Evolutionary conservation across 495 filamentous ascomycete species (phyloP), one percentile per base, ranked within the genome.

Genomic region (Talaromyces liani): DNA sequence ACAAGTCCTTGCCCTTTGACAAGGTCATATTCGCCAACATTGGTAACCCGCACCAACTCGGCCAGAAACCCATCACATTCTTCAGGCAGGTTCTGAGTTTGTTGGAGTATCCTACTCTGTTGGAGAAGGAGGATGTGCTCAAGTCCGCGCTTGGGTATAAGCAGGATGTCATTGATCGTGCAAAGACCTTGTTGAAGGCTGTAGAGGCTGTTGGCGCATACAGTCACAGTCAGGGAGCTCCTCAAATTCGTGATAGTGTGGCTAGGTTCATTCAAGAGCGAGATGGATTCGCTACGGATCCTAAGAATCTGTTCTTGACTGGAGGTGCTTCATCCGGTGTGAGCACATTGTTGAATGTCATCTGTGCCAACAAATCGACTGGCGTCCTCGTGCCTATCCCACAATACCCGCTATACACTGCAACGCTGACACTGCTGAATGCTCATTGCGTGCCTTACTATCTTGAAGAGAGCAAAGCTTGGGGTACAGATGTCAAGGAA

Each of bases 51-150:
- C 94, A 98, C 72, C 95, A 98, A 77, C 87, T 98, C 62, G 94
- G 95, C 77, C 94, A 98, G 82, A 94, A 97, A 81, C 94, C 94
- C 67, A 92, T 98, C 70, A 98, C 93, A 67, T 98, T 96, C 83
- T 96, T 98, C 87, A 88, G 94, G 62, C 95, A 98, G 78, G 95
- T 98, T 10, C 82, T 96, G 70, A 97, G 92, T 80, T 76, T 98
- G 57, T 80, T 98, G 61, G 94, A 98, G 77, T 91, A 97, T 80
- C 94, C 94, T 3, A 65, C 75, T 53, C 80, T 98, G 8, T 79
- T 98, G 60, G 84, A 96, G 68, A 85, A 92, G 64, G 83, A 90
- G 68, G 85, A 92, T 66, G 85, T 73, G 25, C 86, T 84, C 75
- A 87, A 78, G 70, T 83, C 72, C 64, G 67, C 73, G 18, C 79